phyloP scores from a whole-genome alignment of 2,329 filamentous ascomycete genomes.

The Chrysoporthe cubensis region DNA sequence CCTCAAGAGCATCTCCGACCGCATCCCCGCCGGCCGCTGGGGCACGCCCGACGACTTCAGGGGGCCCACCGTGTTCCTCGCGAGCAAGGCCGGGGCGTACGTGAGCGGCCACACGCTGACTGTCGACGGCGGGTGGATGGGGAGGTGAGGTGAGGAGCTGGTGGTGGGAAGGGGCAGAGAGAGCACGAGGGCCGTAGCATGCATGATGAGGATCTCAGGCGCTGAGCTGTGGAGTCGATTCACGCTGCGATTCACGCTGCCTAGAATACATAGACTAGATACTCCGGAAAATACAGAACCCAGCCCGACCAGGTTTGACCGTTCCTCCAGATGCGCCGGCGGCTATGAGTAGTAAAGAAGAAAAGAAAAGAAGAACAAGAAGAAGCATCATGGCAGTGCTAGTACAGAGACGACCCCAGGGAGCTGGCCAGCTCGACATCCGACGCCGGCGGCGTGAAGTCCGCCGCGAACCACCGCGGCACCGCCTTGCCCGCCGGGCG shows the following conservation, averaged over 20 bases:
- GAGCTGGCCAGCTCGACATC: constrained; percentile 13
- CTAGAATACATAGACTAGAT: background rate
- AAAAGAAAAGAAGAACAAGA: background rate
- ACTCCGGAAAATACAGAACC: background rate
- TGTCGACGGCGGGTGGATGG: constrained; percentile 95
- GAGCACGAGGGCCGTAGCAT: no score
- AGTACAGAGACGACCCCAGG: constrained; percentile 12
- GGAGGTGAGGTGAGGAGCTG: constrained; percentile 63
- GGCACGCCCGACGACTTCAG: constrained; percentile 86
- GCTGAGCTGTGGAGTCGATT: background rate
- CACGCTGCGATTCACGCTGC: background rate
- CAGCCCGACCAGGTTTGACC: background rate
- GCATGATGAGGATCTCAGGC: background rate
- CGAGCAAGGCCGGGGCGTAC: constrained; percentile 76
- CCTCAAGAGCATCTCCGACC: constrained; percentile 72
- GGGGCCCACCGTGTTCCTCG: constrained; percentile 77
- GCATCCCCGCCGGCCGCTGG: constrained; percentile 86
- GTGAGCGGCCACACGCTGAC: constrained; percentile 81
- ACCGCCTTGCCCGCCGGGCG: background rate
- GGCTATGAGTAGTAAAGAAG: background rate
- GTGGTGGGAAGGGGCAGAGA: background rate
- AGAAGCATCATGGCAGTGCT: background rate
- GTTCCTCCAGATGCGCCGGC: background rate
- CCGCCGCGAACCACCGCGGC: constrained; percentile 5
- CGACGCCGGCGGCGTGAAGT: constrained; percentile 7